Percentiles rank a stretch among this genome's conserved stretches.
phyloP scores from a whole-genome alignment of 768 basidiomycete genomes.

The Tulasnella calospora region DNA sequence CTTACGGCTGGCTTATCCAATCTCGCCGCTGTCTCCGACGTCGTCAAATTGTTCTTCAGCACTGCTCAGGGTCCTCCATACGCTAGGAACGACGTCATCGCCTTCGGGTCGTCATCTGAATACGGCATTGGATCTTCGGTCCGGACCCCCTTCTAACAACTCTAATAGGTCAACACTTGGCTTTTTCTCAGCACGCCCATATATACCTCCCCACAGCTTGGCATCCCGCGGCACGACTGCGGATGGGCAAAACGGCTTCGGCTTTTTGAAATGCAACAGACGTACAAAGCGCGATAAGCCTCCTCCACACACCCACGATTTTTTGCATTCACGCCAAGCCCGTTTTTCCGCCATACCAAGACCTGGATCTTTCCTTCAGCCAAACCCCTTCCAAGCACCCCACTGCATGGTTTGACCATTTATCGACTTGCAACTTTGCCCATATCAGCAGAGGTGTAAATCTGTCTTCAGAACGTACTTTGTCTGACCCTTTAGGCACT shows the following conservation, averaged over 20 bases:
- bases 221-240: background rate
- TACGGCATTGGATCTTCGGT: background rate
- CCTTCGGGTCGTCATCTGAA: background rate
- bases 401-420: too few relatives aligned
- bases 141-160: background rate
- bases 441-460: too few relatives aligned
- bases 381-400: too few relatives aligned
- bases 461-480: too few relatives aligned
- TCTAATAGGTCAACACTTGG: background rate
- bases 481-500: too few relatives aligned
- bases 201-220: background rate
- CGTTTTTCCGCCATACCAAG: background rate
- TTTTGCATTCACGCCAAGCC: background rate
- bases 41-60: too few relatives aligned
- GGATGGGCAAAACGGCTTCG: background rate
- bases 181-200: background rate
- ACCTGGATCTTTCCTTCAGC: background rate
- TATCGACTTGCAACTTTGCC: too few relatives aligned
- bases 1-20: background rate
- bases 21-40: background rate
- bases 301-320: background rate
- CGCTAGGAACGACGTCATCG: background rate
- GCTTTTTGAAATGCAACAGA: too few relatives aligned
- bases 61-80: background rate
- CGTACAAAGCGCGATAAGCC: background rate